Evolutionary conservation across 192 early-diverging fungal genomes (phyloP).

Genomic region (Rhizophagus clarus): DNA sequence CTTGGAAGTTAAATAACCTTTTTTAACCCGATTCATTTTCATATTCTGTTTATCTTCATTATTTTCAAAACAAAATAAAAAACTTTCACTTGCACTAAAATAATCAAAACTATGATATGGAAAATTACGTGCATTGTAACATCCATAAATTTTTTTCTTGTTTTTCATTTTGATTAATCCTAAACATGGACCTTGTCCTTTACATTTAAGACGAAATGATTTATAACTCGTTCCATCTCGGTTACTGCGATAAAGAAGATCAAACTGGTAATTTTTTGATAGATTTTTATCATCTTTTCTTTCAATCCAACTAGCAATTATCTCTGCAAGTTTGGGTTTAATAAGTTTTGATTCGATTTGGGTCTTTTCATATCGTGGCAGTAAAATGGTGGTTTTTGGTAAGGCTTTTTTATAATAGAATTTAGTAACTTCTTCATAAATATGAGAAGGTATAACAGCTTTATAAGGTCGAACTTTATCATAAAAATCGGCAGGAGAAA

Average conservation of each 20-base stretch:
- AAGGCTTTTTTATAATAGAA: not conserved
- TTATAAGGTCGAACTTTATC: not conserved
- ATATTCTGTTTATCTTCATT: not conserved
- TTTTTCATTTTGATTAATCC: no score
- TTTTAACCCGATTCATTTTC: not conserved
- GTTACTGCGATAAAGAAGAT: not conserved
- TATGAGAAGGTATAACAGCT: not conserved
- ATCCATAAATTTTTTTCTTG: not conserved
- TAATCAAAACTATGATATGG: not conserved
- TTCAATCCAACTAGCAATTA: constrained; percentile 13
- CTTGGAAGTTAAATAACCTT: no score
- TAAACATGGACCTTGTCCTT: no score
- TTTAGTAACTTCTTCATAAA: not conserved
- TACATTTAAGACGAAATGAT: no score
- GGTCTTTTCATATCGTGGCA: not conserved
- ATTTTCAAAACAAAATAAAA: not conserved
- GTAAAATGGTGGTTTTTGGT: not conserved
- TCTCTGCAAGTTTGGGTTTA: not conserved
- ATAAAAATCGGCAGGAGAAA: no score
- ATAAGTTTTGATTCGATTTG: constrained; percentile 1
- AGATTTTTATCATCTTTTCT: not conserved
- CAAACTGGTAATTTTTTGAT: constrained; percentile 5
- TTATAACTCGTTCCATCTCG: not conserved
- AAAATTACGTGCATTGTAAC: not conserved
- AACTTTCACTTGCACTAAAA: not conserved